Evolutionary conservation across 1,139 yeast genomes (phyloP).

Genomic region (Magnusiomyces suaveolens): DNA sequence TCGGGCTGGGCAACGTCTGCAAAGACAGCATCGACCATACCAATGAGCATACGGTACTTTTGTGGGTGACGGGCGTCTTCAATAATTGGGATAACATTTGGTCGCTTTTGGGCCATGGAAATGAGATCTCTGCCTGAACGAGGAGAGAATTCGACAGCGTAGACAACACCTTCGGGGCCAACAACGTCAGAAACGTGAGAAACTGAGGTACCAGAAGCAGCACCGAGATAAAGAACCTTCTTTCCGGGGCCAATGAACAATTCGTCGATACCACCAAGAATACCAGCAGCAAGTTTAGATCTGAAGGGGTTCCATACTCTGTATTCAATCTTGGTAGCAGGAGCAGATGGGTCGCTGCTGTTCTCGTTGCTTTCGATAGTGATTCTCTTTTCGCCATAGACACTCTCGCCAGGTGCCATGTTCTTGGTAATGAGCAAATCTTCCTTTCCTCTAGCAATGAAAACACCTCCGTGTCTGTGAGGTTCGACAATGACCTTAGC

Average conservation of each 20-base stretch:
- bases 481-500: slow-evolving; percentile 86
- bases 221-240: slow-evolving; percentile 95
- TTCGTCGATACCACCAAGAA: slow-evolving; percentile 97
- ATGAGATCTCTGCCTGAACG: slow-evolving; percentile 99
- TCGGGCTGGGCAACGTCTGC: slow-evolving; percentile 99
- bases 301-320: slow-evolving; percentile 99
- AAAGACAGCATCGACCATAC: slow-evolving; percentile 97
- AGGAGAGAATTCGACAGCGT: slow-evolving; percentile 98
- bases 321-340: slow-evolving; percentile 82
- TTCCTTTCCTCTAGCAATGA: slow-evolving; percentile 63
- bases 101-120: slow-evolving; percentile 99
- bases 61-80: slow-evolving; percentile 99
- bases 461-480: slow-evolving; percentile 15
- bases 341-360: slow-evolving; percentile 71
- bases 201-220: slow-evolving; percentile 98
- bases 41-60: slow-evolving; percentile 96
- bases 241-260: slow-evolving; percentile 95
- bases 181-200: slow-evolving; percentile 97
- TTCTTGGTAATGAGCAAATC: slow-evolving; percentile 95
- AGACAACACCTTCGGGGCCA: slow-evolving; percentile 97
- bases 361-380: slow-evolving; percentile 83
- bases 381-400: slow-evolving; percentile 95
- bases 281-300: slow-evolving; percentile 99
- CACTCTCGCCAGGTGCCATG: slow-evolving; percentile 77
- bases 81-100: slow-evolving; percentile 94